Base-by-base conservation (phyloP, 2,329 filamentous ascomycete genomes). In the Neoascochyta sp. region DNA sequence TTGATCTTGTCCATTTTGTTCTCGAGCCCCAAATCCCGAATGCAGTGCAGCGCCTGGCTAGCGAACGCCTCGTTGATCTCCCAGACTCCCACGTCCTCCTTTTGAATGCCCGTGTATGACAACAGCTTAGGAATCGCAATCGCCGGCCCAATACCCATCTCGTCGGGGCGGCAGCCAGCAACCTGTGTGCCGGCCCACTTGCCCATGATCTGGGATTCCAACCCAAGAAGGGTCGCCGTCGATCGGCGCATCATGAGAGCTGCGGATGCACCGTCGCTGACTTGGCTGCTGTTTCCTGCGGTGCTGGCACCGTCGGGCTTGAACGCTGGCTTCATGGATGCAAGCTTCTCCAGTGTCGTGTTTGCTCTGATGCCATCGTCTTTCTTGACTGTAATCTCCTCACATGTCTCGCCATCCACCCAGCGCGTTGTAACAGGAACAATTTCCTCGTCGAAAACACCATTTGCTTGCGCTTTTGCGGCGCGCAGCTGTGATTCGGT, bases 81-180 rank as follows among this genome's bases (percentile, higher is more conserved):
- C 88, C 88, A 95, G 7, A 92, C 70, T 19, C 81, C 75, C 0
- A 96, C 77, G 35, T 95, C 86, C 2, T 71, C 69, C 9, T 69
- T 80, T 23, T 66, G 57, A 9, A 95, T 60, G 1, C 81, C 86
- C 2, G 82, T 75, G 39, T 78, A 76, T 11, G 69, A 62, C n/a
- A 95, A 71, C 12, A 95, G 71, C 58, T 82, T 84, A 5, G 89
- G 89, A 29, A 95, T 90, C 0, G 86, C 89, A 16, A 94, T 57
- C 0, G 87, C 86, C 0, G 90, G 89, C 0, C 90, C 89, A 35
- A 95, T 73, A 21, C 90, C 89, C 90, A 96, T 95, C 73, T 95
- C 88, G 54, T 94, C 87, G 0, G 90, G 89, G 29, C 71, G 73
- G 58, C 86, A 93, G 9, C 90, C 89, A 0, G 80, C 78, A 8